phyloP scores from a whole-genome alignment of 2,329 filamentous ascomycete species.

The Scytalidium lignicola region DNA sequence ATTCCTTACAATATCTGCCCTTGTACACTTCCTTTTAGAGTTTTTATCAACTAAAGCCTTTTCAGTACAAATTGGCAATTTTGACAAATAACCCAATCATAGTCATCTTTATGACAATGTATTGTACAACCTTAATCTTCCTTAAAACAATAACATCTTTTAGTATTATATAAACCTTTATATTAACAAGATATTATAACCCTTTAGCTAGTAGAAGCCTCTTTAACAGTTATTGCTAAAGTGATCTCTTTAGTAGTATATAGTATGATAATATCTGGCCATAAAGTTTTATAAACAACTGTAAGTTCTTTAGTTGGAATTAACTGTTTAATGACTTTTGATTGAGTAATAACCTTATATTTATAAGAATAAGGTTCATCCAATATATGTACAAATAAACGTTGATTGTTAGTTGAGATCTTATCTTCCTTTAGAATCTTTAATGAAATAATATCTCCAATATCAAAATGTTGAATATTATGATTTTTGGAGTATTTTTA shows the following conservation, averaged over 20 bases:
- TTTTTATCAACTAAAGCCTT: neutral
- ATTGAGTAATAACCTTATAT: neutral
- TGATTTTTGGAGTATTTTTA: neutral
- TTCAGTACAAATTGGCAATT: neutral
- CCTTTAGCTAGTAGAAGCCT: neutral
- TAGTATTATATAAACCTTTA: neutral
- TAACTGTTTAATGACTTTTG: neutral
- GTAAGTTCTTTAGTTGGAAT: neutral
- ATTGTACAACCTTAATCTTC: neutral
- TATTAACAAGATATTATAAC: neutral
- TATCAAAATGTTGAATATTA: constrained; percentile 2
- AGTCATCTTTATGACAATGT: neutral
- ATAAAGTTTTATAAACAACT: neutral
- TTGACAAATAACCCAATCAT: neutral
- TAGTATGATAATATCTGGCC: constrained; percentile 2
- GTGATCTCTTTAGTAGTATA: neutral
- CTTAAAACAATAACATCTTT: neutral
- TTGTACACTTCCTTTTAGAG: neutral
- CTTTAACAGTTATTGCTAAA: neutral
- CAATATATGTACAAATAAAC: neutral
- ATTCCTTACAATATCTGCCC: neutral
- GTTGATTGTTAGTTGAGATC: neutral
- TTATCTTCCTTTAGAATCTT: neutral
- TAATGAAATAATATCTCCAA: neutral
- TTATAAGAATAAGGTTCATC: neutral